Percentiles rank a stretch among this genome's conserved stretches.
Conservation (phyloP, 2,329 filamentous ascomycete species). For the Alternaria sp. region DNA sequence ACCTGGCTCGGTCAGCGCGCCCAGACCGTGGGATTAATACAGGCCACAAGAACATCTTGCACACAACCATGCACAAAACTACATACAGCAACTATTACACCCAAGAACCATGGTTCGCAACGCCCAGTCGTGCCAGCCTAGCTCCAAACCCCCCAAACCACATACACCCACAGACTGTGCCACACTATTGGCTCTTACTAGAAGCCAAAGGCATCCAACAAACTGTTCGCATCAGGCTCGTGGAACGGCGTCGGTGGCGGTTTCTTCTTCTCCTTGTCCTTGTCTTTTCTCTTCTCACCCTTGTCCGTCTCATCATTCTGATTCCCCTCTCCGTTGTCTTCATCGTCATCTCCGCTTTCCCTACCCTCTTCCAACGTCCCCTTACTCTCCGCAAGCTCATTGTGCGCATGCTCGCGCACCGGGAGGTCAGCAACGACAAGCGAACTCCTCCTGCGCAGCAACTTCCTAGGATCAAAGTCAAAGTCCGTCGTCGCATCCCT, state of each 20-base stretch:
- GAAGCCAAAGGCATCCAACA: slow-evolving; percentile 94
- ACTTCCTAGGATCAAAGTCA: slow-evolving; percentile 67
- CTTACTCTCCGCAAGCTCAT: slow-evolving; percentile 24
- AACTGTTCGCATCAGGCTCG: slow-evolving; percentile 87
- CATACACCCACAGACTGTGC: background rate
- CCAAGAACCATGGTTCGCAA: background rate
- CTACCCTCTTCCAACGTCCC: slow-evolving; percentile 33
- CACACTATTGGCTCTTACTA: slow-evolving; percentile 53
- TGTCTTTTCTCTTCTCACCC: slow-evolving; percentile 39
- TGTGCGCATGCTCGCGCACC: slow-evolving; percentile 32
- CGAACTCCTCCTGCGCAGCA: slow-evolving; percentile 76
- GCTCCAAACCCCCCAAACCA: too few relatives aligned
- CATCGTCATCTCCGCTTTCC: slow-evolving; percentile 53
- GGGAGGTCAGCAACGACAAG: slow-evolving; percentile 81
- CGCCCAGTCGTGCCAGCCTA: background rate
- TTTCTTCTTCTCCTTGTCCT: slow-evolving; percentile 56
- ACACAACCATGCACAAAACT: too few relatives aligned
- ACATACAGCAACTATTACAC: background rate
- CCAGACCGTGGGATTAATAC: too few relatives aligned
- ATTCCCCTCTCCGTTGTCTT: slow-evolving; percentile 1
- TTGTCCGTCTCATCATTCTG: too few relatives aligned
- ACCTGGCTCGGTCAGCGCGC: too few relatives aligned
- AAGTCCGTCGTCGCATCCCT: slow-evolving; percentile 35
- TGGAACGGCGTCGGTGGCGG: slow-evolving; percentile 80
- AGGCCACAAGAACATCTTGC: too few relatives aligned